Base-by-base conservation (phyloP, 345 rosid genomes). In the Passiflora organensis region DNA sequence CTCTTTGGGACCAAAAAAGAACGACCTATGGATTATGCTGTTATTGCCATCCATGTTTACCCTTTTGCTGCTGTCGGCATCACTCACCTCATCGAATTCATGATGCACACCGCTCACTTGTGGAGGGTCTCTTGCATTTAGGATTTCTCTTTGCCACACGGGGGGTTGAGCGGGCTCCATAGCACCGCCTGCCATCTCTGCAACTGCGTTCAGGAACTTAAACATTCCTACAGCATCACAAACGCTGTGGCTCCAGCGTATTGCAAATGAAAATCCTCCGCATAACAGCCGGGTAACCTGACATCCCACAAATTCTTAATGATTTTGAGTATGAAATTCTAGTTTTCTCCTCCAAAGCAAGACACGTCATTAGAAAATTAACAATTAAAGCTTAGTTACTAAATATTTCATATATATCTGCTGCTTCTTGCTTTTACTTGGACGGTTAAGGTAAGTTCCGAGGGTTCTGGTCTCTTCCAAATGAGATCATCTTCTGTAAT, bases 161-260 rank as follows among this genome's bases (percentile, higher is more conserved):
- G 55, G 61, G 10, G 15, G 60, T 10, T 46, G 16, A 18, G 55
- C 34, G 8, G 68, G 61, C 1, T 53, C 6, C 16, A 17, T 5
- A 6, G 62, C 48, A 17, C 62, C 49, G 0, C 56, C 22, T 4
- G 62, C 68, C 36, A 64, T 64, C 43, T 56, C 70, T 5, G 48
- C 64, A 6, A 66, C 13, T 12, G 65, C 28, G 24, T 52, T 51
- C 46, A 59, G 5, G 59, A 66, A 5, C n/a, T 58, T 64, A 25
- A 34, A 16, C 23, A 51, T 11, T 2, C 70, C 70, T 5, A 12
- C 13, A 6, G 47, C 59, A 36, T 59, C 70, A 39, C 44, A 11
- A 58, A 66, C 52, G 10, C 39, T 43, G 54, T 59, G 71, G 65
- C 42, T 51, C 48, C 48, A 43, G 10, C 48, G 21, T 17, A 17